phyloP scores from a whole-genome alignment of 805 yeast species.

The Phaffomyces antillensis region DNA sequence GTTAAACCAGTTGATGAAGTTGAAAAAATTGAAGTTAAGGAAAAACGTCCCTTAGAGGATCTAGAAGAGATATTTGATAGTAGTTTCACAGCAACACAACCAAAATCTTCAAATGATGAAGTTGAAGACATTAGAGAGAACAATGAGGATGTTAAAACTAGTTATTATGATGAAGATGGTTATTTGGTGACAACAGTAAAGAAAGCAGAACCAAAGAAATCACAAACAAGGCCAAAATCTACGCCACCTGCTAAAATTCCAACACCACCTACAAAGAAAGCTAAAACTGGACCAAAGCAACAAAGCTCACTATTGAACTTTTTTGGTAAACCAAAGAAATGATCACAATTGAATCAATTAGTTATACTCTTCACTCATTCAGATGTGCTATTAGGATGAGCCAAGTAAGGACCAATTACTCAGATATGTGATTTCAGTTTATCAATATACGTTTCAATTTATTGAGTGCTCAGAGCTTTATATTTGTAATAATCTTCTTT shows the following conservation, averaged over 20 bases:
- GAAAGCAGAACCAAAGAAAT: constrained; percentile 13
- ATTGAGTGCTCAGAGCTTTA: too few relatives aligned
- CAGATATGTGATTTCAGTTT: too few relatives aligned
- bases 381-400: too few relatives aligned
- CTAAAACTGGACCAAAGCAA: constrained; percentile 26
- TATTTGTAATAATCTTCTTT: too few relatives aligned
- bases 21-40: neutral
- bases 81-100: constrained; percentile 1
- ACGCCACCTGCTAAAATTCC: constrained; percentile 3
- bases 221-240: constrained; percentile 4
- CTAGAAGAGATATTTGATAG: constrained; percentile 11
- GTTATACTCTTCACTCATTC: too few relatives aligned
- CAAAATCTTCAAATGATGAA: neutral
- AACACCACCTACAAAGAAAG: constrained; percentile 11
- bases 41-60: constrained; percentile 6
- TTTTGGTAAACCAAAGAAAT: constrained; percentile 27
- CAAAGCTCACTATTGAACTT: constrained; percentile 42
- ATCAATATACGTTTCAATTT: too few relatives aligned
- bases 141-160: constrained; percentile 11
- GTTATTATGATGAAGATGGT: constrained; percentile 44
- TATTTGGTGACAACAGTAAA: constrained; percentile 33
- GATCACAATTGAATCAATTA: too few relatives aligned
- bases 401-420: too few relatives aligned
- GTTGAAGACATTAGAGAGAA: constrained; percentile 1
- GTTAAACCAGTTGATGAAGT: neutral